Evolutionary conservation across 495 filamentous ascomycete species (phyloP).

Genomic region (Amphirosellinia nigrospora): DNA sequence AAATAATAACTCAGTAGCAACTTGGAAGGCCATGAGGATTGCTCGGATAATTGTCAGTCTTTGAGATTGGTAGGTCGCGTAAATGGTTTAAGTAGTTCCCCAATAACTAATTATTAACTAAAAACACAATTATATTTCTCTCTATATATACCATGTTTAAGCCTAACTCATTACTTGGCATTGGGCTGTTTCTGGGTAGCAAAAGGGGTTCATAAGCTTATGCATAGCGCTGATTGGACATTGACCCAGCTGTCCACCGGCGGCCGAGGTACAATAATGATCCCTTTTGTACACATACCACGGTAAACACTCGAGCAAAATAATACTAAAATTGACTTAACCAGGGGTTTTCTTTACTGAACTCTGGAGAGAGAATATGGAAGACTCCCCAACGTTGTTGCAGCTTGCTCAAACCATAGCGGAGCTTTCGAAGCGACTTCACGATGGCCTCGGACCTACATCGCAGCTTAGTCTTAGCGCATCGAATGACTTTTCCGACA

Average conservation of each 20-base stretch:
- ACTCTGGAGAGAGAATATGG: neutral
- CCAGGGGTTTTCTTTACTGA: neutral
- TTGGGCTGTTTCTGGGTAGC: neutral
- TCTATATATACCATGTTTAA: neutral
- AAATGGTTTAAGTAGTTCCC: neutral
- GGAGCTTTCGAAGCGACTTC: neutral
- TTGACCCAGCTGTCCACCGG: neutral
- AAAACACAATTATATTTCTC: neutral
- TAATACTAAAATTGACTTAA: neutral
- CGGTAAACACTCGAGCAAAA: neutral
- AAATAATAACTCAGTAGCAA: neutral
- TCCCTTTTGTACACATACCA: neutral
- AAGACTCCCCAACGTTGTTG: neutral
- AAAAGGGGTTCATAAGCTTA: neutral
- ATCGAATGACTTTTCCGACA: neutral
- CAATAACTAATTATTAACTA: neutral
- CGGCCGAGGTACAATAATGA: neutral
- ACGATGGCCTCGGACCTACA: neutral
- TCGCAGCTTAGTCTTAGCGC: neutral
- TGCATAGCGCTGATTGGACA: neutral
- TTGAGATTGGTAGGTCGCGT: neutral
- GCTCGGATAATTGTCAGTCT: neutral
- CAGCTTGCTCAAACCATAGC: neutral
- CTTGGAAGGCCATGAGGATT: neutral
- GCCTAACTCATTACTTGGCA: neutral